These are phyloP conservation scores for Diaporthe sp. DNA, from an alignment of 2,329 filamentous ascomycete species.

Conservation along the genomic window DNA sequence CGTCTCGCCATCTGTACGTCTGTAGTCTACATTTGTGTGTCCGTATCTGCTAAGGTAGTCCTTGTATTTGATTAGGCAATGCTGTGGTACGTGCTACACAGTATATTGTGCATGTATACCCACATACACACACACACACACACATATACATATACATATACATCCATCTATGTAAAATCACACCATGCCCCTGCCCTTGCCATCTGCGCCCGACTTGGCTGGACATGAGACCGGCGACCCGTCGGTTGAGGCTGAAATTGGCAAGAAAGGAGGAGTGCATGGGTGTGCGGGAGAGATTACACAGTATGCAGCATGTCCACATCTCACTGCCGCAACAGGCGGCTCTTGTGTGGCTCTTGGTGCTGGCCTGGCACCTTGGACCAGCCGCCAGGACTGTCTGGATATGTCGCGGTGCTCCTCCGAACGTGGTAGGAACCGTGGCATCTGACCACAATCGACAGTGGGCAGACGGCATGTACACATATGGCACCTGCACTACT, in stretches of 20 bases:
- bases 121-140: neutral
- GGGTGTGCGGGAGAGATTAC: neutral
- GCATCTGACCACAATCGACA: conserved; percentile 14
- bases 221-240: neutral
- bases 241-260: conserved; percentile 7
- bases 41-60: neutral
- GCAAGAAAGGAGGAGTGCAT: neutral
- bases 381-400: neutral
- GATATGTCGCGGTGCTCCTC: neutral
- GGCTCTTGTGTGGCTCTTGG: neutral
- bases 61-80: conserved; percentile 1
- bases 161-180: neutral
- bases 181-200: neutral
- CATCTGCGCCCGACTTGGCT: neutral
- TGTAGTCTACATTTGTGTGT: neutral
- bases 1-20: neutral
- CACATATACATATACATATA: neutral
- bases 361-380: neutral
- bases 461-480: conserved; percentile 2
- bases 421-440: neutral
- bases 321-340: conserved; percentile 2
- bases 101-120: neutral
- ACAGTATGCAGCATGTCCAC: neutral
- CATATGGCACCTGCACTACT: conserved; percentile 11
- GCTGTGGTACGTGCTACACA: conserved; percentile 14